Evolutionary conservation across 2,329 filamentous ascomycete genomes (phyloP), one percentile per base, ranked within the genome.

Genomic region (Aspergillus bombycis): DNA sequence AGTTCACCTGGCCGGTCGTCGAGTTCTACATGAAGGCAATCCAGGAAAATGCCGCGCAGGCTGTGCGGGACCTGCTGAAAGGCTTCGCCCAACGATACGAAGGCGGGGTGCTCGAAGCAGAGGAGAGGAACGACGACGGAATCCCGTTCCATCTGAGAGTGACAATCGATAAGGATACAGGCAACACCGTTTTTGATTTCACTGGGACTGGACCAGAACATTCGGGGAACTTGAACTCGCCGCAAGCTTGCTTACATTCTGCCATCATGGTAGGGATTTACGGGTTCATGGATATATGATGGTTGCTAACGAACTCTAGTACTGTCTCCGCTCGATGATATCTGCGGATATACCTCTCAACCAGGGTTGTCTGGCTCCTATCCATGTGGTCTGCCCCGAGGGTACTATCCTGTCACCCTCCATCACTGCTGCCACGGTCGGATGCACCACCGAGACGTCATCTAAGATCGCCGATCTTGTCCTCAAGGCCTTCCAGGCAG

Each of bases 121-220:
- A 89, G 10, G 92, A 95, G 71, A 91, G 88, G 77, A 94, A 94
- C 90, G 92, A 95, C 70, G 91, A 94, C 70, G 91, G 91, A 34
- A 91, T 86, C n/a, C 89, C 90, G 0, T 93, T 94, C 69, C 83
- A 86, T 56, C 82, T 94, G 12, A 88, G 87, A 63, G 85, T 95
- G 4, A 87, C 86, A 0, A 93, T 95, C 64, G 86, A 84, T 0
- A 83, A 88, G n/a, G 30, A 2, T 88, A 89, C 50, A 91, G 91
- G 16, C 87, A 53, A 90, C 67, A 92, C 92, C 0, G 78, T 89
- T 0, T 94, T 94, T 72, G 87, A 94, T 76, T 90, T 94, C 74
- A 83, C 83, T 1, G 91, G 91, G n/a, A 94, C 91, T 0, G 91
- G 91, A 0, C 88, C 88, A 0, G 90, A 94, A 76, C 88, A 92